Evolutionary conservation across 176 grass and related monocot genomes (phyloP), one percentile per base, ranked within the genome.

Genomic region (Rhipidocladum racemiflorum): DNA sequence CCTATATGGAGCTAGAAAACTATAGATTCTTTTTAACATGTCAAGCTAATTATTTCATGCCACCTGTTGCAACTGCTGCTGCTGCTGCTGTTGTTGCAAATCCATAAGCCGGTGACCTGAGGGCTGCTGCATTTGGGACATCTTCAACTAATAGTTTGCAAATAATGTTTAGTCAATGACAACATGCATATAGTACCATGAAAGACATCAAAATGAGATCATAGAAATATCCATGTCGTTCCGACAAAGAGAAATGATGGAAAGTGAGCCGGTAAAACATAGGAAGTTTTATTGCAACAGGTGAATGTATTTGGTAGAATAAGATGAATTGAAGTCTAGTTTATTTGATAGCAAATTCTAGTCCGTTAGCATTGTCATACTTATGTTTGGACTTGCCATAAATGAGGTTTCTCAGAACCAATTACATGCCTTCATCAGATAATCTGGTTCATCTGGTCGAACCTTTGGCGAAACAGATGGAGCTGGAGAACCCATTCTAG

Each of bases 1-100:
- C 13, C 21, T 17, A 81, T 54, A 54, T 79, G 56, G 18, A 72
- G n/a, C 68, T 62, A 86, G 4, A 72, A 61, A 76, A 71, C 39
- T 65, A 45, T 49, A 74, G 10, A 71, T 74, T 64, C 60, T 65
- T 51, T 49, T 54, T 74, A 70, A 48, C 17, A 57, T 81, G 46
- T 53, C 30, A 39, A 65, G 14, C 15, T 61, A 81, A 62, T 63
- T 63, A 35, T 40, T 57, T 32, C 44, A 28, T 35, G 45, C 28
- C 76, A 92, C 92, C 92, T 95, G 92, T 81, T 94, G 92, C 84
- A 89, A 61, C 8, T 91, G 92, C 84, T 89, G 87, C 62, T 91
- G 86, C 65, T 91, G 92, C 76, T 91, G 89, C 23, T 91, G 86
- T n/a, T 91, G 89, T 35, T 82, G 91, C 83, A 90, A 74, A 85